Evolutionary conservation across 306 rosid genomes (phyloP).

Genomic region (Vigna angularis): DNA sequence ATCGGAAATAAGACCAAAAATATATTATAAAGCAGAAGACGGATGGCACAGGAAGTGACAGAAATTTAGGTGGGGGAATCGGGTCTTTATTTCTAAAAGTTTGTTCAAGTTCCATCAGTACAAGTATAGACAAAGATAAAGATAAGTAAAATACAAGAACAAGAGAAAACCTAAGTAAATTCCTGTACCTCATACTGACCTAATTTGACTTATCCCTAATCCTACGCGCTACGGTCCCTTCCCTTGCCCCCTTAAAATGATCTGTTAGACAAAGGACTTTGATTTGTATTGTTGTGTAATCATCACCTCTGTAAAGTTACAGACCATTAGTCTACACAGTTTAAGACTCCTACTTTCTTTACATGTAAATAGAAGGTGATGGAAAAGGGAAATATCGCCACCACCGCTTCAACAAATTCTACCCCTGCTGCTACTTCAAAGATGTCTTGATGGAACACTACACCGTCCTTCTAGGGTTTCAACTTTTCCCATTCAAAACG

Average conservation of each 20-base stretch:
- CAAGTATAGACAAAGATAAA: conserved; percentile 80
- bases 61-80: conserved; percentile 45
- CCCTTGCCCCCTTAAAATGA: conserved; percentile 65
- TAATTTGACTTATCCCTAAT: conserved; percentile 58
- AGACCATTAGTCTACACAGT: conserved; percentile 85
- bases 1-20: conserved; percentile 42
- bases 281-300: conserved; percentile 75
- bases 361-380: conserved; percentile 83
- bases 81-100: conserved; percentile 73
- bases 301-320: conserved; percentile 81
- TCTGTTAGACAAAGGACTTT: conserved; percentile 87
- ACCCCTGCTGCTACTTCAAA: conserved; percentile 67
- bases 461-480: conserved; percentile 53
- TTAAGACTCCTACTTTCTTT: conserved; percentile 85
- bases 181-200: conserved; percentile 82
- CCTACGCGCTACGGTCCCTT: conserved; percentile 55
- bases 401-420: conserved; percentile 73
- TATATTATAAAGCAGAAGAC: conserved; percentile 30
- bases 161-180: conserved; percentile 55
- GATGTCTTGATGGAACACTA: conserved; percentile 57
- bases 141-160: conserved; percentile 68
- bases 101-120: conserved; percentile 74
- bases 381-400: conserved; percentile 92
- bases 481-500: conserved; percentile 88
- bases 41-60: conserved; percentile 49